Conservation (phyloP, 495 filamentous ascomycete genomes). For the Saxispiralis lemnorum region DNA sequence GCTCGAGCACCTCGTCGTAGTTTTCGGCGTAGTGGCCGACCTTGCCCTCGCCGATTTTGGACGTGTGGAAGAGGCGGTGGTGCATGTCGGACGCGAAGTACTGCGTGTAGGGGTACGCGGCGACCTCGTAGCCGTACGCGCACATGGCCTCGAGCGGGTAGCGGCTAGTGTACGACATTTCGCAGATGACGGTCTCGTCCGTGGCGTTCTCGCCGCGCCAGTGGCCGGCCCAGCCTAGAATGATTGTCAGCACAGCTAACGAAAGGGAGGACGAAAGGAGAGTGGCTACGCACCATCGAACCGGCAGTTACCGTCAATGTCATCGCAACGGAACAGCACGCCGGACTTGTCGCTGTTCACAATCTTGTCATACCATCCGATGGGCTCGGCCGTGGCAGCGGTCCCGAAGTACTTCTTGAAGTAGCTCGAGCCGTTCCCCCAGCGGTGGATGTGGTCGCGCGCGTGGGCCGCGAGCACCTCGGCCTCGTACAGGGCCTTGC, state of each 20-base stretch:
- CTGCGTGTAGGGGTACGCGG: slow-evolving; percentile 29
- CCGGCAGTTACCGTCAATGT: slow-evolving; percentile 38
- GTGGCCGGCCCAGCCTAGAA: slow-evolving; percentile 38
- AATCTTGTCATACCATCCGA: slow-evolving; percentile 37
- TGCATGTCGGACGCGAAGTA: slow-evolving; percentile 41
- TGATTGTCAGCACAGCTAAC: neutral
- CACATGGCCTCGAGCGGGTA: slow-evolving; percentile 35
- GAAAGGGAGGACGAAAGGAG: neutral
- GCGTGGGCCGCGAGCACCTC: slow-evolving; percentile 32
- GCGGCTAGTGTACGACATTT: slow-evolving; percentile 33
- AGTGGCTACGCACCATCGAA: slow-evolving; percentile 24
- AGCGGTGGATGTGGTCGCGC: slow-evolving; percentile 30
- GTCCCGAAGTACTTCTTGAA: slow-evolving; percentile 42
- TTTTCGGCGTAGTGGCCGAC: slow-evolving; percentile 40
- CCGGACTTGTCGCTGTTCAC: slow-evolving; percentile 30
- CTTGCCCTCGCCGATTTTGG: slow-evolving; percentile 32
- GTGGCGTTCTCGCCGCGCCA: slow-evolving; percentile 41
- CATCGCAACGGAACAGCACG: slow-evolving; percentile 39
- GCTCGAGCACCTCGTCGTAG: slow-evolving; percentile 31
- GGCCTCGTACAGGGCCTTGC: slow-evolving; percentile 31
- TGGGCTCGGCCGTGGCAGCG: slow-evolving; percentile 29
- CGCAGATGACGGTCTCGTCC: slow-evolving; percentile 43
- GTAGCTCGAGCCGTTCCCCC: slow-evolving; percentile 32
- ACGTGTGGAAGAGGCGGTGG: slow-evolving; percentile 39
- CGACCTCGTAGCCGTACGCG: slow-evolving; percentile 34